Evolutionary conservation across 441 rosid genomes (phyloP).

Genomic region (Populus hybrid): DNA sequence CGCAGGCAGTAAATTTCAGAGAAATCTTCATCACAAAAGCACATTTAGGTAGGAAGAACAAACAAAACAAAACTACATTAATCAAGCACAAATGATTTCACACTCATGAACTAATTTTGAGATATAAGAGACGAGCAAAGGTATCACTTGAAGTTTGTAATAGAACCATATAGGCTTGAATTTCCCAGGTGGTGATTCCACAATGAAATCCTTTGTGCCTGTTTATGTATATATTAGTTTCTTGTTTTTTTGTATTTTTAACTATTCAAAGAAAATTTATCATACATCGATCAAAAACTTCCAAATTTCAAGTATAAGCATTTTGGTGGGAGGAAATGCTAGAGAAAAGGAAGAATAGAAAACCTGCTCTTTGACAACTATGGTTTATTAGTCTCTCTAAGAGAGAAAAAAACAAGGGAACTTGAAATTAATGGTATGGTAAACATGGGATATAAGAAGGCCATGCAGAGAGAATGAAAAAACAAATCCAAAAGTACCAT

Average conservation of each 20-base stretch:
- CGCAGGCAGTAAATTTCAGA: no score
- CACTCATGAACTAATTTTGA: no score
- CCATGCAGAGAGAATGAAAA: neutral
- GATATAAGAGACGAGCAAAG: neutral
- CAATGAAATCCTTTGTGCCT: neutral
- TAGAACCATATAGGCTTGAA: neutral
- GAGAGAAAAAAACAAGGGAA: neutral
- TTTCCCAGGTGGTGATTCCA: neutral
- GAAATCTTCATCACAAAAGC: neutral
- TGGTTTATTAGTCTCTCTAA: neutral
- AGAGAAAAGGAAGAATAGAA: neutral
- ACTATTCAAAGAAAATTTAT: neutral
- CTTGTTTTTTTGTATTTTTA: no score
- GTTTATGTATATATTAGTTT: neutral
- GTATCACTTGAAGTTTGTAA: neutral
- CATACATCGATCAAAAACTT: neutral
- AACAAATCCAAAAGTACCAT: no score
- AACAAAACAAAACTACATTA: neutral
- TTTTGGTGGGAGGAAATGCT: neutral
- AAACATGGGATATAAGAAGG: neutral
- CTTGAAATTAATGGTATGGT: no score
- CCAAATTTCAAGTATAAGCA: neutral
- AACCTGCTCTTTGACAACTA: neutral
- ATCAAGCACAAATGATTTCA: conserved; percentile 1
- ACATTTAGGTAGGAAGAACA: neutral